Conservation (phyloP, 306 rosid species). For the Gastrolobium villosum region DNA sequence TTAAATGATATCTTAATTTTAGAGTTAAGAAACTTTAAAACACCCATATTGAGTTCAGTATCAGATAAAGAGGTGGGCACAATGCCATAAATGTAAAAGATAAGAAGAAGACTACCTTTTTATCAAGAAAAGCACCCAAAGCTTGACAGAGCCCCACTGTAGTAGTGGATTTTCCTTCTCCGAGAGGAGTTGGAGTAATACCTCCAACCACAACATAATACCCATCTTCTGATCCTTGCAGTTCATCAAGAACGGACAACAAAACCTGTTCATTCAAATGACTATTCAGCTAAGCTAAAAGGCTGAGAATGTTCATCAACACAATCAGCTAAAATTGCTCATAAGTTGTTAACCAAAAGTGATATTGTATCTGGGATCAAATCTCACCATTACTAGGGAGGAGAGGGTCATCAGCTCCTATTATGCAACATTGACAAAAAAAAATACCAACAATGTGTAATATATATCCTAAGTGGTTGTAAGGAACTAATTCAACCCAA, state of each 20-base stretch:
- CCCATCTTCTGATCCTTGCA: slow-evolving; percentile 75
- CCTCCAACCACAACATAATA: slow-evolving; percentile 99
- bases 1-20: not conserved
- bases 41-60: slow-evolving; percentile 5
- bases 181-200: slow-evolving; percentile 97
- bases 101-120: slow-evolving; percentile 63
- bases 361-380: not conserved
- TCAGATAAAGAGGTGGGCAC: not conserved
- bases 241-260: slow-evolving; percentile 80
- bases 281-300: slow-evolving; percentile 16
- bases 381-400: not conserved
- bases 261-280: slow-evolving; percentile 66
- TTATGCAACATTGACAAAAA: no score
- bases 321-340: slow-evolving; percentile 6
- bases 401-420: not conserved
- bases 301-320: not conserved
- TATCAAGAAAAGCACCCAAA: slow-evolving; percentile 95
- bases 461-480: no score
- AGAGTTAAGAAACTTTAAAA: slow-evolving; percentile 1
- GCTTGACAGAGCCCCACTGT: slow-evolving; percentile 99
- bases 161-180: slow-evolving; percentile 99
- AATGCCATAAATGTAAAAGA: not conserved
- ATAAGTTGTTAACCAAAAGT: not conserved
- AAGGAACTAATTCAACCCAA: no score
- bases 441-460: not conserved